A percentile compares a stretch with the other conserved stretches of the same genome.
These are phyloP conservation scores for Raphanus sativus DNA, from an alignment of 345 rosid genomes.

Conservation along the genomic window DNA sequence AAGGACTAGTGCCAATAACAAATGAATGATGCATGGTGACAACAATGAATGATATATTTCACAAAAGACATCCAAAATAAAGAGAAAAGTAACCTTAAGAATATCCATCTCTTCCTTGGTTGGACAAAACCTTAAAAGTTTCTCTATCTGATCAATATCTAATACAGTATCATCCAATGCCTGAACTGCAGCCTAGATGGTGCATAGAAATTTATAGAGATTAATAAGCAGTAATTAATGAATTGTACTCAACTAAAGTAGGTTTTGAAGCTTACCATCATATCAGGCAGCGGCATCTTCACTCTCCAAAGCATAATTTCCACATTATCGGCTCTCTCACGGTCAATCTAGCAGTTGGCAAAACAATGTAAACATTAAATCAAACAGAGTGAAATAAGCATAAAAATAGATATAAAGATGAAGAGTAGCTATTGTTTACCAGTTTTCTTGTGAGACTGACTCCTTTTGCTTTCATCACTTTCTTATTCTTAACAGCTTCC, in stretches of 20 bases:
- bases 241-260: neutral
- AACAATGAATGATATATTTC: neutral
- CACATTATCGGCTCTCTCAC: constrained; percentile 89
- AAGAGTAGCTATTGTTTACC: neutral
- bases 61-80: constrained; percentile 1
- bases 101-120: constrained; percentile 96
- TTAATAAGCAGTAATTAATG: neutral
- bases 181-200: constrained; percentile 77
- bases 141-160: constrained; percentile 93
- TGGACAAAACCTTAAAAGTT: constrained; percentile 89
- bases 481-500: neutral
- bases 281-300: constrained; percentile 90
- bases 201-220: constrained; percentile 5
- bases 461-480: neutral
- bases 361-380: neutral
- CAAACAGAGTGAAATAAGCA: neutral
- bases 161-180: constrained; percentile 88
- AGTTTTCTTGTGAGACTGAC: neutral
- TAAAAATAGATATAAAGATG: neutral
- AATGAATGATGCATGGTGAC: constrained; percentile 10
- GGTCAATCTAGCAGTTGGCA: constrained; percentile 62
- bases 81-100: constrained; percentile 65
- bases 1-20: constrained; percentile 9
- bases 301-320: constrained; percentile 99
- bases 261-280: constrained; percentile 74